Conservation (phyloP, 768 basidiomycete genomes). For the Tulasnella sp. region DNA sequence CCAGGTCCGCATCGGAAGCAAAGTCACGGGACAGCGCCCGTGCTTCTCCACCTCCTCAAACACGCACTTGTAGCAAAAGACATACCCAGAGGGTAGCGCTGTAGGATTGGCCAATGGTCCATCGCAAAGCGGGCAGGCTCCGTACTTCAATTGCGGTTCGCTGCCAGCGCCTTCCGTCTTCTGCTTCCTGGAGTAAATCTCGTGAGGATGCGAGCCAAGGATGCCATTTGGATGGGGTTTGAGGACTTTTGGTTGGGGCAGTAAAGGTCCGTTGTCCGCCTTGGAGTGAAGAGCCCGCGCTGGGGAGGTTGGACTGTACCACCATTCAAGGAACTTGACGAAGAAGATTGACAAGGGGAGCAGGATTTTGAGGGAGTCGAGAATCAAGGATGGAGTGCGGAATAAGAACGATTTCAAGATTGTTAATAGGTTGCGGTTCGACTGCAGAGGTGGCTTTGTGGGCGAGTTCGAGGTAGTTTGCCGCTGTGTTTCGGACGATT, state of each 20-base stretch:
- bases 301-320: conserved; percentile 92
- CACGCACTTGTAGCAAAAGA: conserved; percentile 89
- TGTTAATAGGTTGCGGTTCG: conserved; percentile 4
- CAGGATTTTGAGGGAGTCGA: conserved; percentile 71
- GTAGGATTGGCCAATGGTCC: conserved; percentile 74
- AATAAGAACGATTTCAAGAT: conserved; percentile 36
- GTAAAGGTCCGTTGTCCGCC: conserved; percentile 52
- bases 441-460: not conserved
- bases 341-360: conserved; percentile 89
- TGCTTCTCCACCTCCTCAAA: conserved; percentile 72
- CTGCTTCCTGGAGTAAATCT: not conserved
- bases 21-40: conserved; percentile 79
- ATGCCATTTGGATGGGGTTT: conserved; percentile 67
- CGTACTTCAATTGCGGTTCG: conserved; percentile 45
- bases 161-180: conserved; percentile 41
- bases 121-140: conserved; percentile 77
- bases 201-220: not conserved
- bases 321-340: conserved; percentile 97
- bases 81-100: conserved; percentile 84
- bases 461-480: not conserved
- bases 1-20: conserved; percentile 65
- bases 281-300: conserved; percentile 57
- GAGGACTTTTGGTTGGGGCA: conserved; percentile 71
- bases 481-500: not conserved
- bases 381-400: conserved; percentile 51